Conservation (phyloP, 208 protist species). For the Trypanosoma vivax region DNA sequence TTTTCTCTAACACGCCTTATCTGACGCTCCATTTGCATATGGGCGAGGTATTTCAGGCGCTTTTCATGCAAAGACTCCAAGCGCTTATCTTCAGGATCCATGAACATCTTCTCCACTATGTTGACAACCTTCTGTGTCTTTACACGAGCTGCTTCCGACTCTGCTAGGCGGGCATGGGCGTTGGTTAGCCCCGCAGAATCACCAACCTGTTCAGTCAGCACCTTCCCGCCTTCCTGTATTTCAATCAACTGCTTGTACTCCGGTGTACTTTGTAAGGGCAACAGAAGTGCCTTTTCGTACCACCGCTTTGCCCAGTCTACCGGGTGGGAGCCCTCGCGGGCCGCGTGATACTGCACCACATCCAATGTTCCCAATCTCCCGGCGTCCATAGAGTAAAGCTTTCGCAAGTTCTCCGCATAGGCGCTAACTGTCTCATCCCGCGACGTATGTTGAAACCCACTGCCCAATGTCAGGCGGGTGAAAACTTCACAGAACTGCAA, state of each 20-base stretch:
- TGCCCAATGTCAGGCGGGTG: slow-evolving; percentile 58
- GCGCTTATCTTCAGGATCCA: slow-evolving; percentile 57
- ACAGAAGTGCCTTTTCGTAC: slow-evolving; percentile 74
- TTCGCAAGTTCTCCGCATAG: slow-evolving; percentile 60
- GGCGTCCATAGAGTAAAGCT: slow-evolving; percentile 72
- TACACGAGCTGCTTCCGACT: slow-evolving; percentile 23
- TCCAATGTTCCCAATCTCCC: slow-evolving; percentile 56
- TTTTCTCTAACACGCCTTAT: slow-evolving; percentile 71
- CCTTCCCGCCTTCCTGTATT: slow-evolving; percentile 41
- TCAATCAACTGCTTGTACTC: slow-evolving; percentile 62
- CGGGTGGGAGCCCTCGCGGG: slow-evolving; percentile 56
- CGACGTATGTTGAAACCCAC: slow-evolving; percentile 50
- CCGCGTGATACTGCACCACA: slow-evolving; percentile 78
- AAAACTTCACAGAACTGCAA: slow-evolving; percentile 85
- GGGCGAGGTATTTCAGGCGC: slow-evolving; percentile 74
- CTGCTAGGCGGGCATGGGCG: slow-evolving; percentile 21
- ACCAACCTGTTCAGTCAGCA: slow-evolving; percentile 15
- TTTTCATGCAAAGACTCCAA: slow-evolving; percentile 65
- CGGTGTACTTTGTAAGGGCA: slow-evolving; percentile 62
- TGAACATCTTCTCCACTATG: slow-evolving; percentile 79
- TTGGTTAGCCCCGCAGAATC: neutral
- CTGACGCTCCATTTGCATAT: slow-evolving; percentile 79
- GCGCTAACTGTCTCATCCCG: slow-evolving; percentile 63
- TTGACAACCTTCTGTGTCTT: slow-evolving; percentile 41
- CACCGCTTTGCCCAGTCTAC: slow-evolving; percentile 81